Conservation (phyloP, 768 basidiomycete genomes). For the Pulveroboletus sp. region DNA sequence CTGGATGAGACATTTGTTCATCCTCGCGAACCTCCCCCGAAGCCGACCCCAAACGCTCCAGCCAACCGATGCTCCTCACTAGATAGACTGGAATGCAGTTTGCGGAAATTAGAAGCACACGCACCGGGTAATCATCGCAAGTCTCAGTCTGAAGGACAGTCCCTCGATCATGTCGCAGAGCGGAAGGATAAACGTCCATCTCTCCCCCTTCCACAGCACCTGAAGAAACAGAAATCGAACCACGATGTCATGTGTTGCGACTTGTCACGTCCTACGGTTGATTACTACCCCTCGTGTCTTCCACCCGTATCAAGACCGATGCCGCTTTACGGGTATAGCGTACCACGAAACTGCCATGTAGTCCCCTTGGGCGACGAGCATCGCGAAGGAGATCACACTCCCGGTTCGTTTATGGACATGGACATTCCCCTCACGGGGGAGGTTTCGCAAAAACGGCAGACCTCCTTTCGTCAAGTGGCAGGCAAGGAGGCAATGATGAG, state of each 20-base stretch:
- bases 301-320: constrained; percentile 4
- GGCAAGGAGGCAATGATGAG: constrained; percentile 17
- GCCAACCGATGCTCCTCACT: constrained; percentile 28
- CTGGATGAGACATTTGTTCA: constrained; percentile 10
- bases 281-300: constrained; percentile 3
- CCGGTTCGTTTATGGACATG: constrained; percentile 33
- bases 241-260: not conserved
- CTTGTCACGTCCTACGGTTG: not conserved
- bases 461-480: constrained; percentile 9
- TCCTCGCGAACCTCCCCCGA: constrained; percentile 20
- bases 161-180: constrained; percentile 1
- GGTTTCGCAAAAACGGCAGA: constrained; percentile 6
- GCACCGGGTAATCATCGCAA: constrained; percentile 24
- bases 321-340: not conserved
- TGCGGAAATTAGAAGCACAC: constrained; percentile 30
- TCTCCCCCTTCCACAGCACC: constrained; percentile 13
- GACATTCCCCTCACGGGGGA: constrained; percentile 18
- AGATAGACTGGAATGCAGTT: constrained; percentile 31
- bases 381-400: constrained; percentile 1
- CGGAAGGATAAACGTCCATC: constrained; percentile 17
- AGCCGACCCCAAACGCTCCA: constrained; percentile 8
- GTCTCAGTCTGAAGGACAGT: constrained; percentile 14
- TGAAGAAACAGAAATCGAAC: constrained; percentile 12
- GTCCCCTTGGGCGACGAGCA: not conserved
- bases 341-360: not conserved